phyloP scores from a whole-genome alignment of 805 yeast genomes.

The Teunomyces barrocoloradensis region DNA sequence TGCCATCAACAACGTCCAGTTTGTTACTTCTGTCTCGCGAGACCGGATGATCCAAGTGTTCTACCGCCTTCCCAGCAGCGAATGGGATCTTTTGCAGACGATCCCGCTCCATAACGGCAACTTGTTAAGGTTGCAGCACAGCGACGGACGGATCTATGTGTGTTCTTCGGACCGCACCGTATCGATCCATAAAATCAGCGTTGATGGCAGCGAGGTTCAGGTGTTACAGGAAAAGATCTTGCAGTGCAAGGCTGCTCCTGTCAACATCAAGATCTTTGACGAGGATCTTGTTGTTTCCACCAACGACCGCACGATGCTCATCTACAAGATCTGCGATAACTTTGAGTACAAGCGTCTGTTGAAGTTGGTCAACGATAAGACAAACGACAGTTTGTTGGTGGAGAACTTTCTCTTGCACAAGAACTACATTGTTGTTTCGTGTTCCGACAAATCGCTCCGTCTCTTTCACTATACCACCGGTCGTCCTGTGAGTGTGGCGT shows the following conservation, averaged over 20 bases:
- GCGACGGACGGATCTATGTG: slow-evolving; percentile 39
- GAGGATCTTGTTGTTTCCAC: slow-evolving; percentile 50
- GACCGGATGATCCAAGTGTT: slow-evolving; percentile 65
- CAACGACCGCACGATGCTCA: slow-evolving; percentile 46
- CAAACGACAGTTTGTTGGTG: slow-evolving; percentile 41
- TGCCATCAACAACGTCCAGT: slow-evolving; percentile 20
- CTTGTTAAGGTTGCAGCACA: slow-evolving; percentile 35
- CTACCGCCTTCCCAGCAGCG: slow-evolving; percentile 13
- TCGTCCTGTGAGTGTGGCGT: slow-evolving; percentile 46
- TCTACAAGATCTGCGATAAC: slow-evolving; percentile 34
- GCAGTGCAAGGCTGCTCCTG: slow-evolving; percentile 51
- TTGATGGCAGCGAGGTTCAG: slow-evolving; percentile 13
- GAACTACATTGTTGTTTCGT: slow-evolving; percentile 38
- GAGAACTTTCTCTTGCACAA: slow-evolving; percentile 41
- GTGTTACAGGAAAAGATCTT: slow-evolving; percentile 45
- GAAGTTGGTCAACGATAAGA: slow-evolving; percentile 39
- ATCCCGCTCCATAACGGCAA: slow-evolving; percentile 59
- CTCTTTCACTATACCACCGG: slow-evolving; percentile 46
- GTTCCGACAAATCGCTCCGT: slow-evolving; percentile 59
- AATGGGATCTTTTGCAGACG: slow-evolving; percentile 59
- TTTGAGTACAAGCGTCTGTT: slow-evolving; percentile 36
- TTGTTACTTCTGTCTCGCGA: slow-evolving; percentile 50
- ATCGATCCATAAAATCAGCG: slow-evolving; percentile 46
- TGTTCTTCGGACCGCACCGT: slow-evolving; percentile 64
- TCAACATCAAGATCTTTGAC: slow-evolving; percentile 33